Evolutionary conservation across 2,329 filamentous ascomycete genomes (phyloP).

Genomic region (Domatiomyces catenatus): DNA sequence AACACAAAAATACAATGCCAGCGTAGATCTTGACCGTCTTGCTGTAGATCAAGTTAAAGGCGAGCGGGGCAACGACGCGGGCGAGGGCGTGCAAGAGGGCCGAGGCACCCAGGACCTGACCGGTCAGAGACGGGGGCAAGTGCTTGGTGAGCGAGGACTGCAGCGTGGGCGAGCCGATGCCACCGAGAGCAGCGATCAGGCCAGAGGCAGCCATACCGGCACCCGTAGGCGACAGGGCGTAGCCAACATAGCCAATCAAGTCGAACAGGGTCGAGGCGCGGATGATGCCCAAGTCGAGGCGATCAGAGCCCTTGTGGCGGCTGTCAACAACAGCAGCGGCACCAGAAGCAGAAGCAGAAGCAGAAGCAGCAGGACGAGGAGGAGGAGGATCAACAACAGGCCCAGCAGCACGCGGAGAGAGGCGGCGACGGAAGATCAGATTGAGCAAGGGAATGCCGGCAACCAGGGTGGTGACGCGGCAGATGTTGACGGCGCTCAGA

Average conservation of each 20-base stretch:
- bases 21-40: constrained; percentile 62
- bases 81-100: constrained; percentile 73
- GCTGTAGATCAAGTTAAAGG: constrained; percentile 79
- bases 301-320: constrained; percentile 57
- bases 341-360: not conserved
- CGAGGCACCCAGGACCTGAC: constrained; percentile 74
- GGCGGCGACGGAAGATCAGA: constrained; percentile 48
- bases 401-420: not conserved
- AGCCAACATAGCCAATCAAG: constrained; percentile 59
- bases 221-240: constrained; percentile 47
- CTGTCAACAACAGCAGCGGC: constrained; percentile 6
- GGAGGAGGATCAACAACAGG: not conserved
- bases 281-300: constrained; percentile 62
- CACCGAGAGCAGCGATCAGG: constrained; percentile 59
- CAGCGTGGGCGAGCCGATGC: constrained; percentile 69
- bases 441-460: constrained; percentile 62
- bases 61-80: constrained; percentile 59
- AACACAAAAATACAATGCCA: constrained; percentile 67
- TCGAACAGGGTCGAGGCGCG: constrained; percentile 63
- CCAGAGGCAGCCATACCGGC: constrained; percentile 56
- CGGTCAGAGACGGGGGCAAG: constrained; percentile 64
- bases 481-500: constrained; percentile 61
- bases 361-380: constrained; percentile 4
- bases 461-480: constrained; percentile 61
- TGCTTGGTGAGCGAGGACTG: constrained; percentile 82